Evolutionary conservation across 148 eudicot species (phyloP).

Genomic region (Dysphania ambrosioides): DNA sequence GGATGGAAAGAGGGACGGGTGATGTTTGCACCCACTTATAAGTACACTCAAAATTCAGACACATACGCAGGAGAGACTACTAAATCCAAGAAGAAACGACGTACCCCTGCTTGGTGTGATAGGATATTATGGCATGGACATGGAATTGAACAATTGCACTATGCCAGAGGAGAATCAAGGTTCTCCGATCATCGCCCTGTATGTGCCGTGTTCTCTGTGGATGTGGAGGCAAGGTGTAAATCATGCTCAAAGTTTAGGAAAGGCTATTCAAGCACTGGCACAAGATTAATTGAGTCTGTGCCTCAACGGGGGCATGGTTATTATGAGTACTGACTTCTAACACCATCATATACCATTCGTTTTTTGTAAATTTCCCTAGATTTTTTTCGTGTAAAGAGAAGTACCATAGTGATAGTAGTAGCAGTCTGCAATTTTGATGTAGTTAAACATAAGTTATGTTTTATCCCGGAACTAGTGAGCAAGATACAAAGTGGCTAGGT

Average conservation of each 20-base stretch:
- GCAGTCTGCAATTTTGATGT: background rate
- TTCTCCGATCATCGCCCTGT: slow-evolving; percentile 88
- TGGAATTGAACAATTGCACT: slow-evolving; percentile 63
- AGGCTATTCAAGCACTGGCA: slow-evolving; percentile 48
- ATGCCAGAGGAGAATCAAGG: slow-evolving; percentile 63
- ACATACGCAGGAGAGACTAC: slow-evolving; percentile 65
- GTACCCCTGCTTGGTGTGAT: slow-evolving; percentile 94
- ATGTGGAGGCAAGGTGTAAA: slow-evolving; percentile 46
- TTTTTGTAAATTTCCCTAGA: slow-evolving; percentile 11
- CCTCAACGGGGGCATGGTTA: slow-evolving; percentile 53
- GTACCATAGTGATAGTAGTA: background rate
- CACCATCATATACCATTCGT: background rate
- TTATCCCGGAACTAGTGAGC: background rate
- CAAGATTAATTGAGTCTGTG: slow-evolving; percentile 32
- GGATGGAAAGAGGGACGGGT: slow-evolving; percentile 77
- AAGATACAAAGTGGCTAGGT: no score
- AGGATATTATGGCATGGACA: slow-evolving; percentile 77
- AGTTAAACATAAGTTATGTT: background rate
- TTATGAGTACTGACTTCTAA: slow-evolving; percentile 32
- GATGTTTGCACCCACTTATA: slow-evolving; percentile 76
- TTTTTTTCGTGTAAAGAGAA: background rate
- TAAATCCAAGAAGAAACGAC: slow-evolving; percentile 72
- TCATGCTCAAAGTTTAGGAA: slow-evolving; percentile 40
- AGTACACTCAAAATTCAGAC: slow-evolving; percentile 78
- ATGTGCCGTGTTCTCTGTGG: slow-evolving; percentile 55